A percentile compares a stretch with the other conserved stretches of the same genome.
Evolutionary conservation across 768 basidiomycete species (phyloP).

Genomic region (Hysterangium stoloniferum): DNA sequence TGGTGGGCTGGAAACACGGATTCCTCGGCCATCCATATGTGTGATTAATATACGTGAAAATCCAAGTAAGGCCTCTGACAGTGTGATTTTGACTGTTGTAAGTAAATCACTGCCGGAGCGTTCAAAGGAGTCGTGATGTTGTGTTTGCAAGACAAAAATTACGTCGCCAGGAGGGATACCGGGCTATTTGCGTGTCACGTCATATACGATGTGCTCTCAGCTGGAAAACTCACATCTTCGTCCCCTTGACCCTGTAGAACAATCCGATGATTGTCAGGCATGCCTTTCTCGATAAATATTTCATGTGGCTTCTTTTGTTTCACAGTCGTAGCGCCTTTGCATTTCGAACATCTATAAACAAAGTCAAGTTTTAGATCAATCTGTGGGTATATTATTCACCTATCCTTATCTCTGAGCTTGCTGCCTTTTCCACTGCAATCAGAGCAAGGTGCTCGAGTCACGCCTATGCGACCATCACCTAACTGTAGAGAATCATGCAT

Average conservation of each 20-base stretch:
- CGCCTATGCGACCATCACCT: constrained; percentile 41
- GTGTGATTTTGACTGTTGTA: constrained; percentile 73
- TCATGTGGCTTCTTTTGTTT: constrained; percentile 88
- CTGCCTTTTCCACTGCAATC: constrained; percentile 64
- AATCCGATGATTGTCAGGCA: constrained; percentile 76
- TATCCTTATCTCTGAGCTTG: constrained; percentile 76
- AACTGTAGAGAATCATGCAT: not conserved
- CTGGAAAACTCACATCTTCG: constrained; percentile 51
- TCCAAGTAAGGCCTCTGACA: constrained; percentile 93
- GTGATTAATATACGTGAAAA: constrained; percentile 86
- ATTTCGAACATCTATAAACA: constrained; percentile 79
- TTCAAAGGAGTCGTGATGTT: constrained; percentile 73
- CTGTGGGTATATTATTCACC: constrained; percentile 35
- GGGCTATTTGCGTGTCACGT: constrained; percentile 43
- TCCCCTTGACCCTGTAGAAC: constrained; percentile 90
- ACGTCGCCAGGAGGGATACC: constrained; percentile 86
- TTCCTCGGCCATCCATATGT: constrained; percentile 90
- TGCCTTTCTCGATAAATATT: constrained; percentile 80
- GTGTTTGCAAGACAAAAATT: constrained; percentile 66
- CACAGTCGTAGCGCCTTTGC: constrained; percentile 78
- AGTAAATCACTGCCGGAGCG: constrained; percentile 76
- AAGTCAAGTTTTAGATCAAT: not conserved
- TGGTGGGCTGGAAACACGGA: constrained; percentile 65
- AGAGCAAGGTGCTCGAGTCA: constrained; percentile 50
- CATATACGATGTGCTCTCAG: not conserved